Percentiles rank a stretch among this genome's conserved stretches.
Conservation (phyloP, 2,329 filamentous ascomycete species). For the Macroventuria anomochaeta region DNA sequence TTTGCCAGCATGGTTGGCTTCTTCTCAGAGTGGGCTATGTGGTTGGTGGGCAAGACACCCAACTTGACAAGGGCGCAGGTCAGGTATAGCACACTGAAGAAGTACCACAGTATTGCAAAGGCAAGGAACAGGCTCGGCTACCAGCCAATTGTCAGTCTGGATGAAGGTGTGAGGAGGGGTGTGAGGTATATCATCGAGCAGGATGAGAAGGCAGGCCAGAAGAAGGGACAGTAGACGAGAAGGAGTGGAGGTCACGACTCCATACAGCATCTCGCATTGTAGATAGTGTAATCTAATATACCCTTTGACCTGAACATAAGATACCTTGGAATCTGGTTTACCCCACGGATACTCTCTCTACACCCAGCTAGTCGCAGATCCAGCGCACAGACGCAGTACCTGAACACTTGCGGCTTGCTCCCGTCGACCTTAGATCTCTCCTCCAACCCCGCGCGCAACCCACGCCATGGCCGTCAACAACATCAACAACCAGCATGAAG, state of each 20-base stretch:
- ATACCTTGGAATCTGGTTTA: background rate
- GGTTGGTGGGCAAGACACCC: constrained; percentile 53
- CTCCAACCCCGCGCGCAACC: constrained; percentile 16
- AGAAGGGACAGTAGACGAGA: constrained; percentile 43
- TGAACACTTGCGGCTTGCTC: constrained; percentile 4
- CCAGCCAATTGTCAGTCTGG: constrained; percentile 68
- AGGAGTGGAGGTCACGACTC: background rate
- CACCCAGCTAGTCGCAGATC: constrained; percentile 12
- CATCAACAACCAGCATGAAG: constrained; percentile 29
- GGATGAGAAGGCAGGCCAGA: constrained; percentile 39
- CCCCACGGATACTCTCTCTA: constrained; percentile 1
- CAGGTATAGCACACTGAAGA: constrained; percentile 73
- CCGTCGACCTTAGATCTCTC: constrained; percentile 7
- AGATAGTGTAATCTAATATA: constrained; percentile 24
- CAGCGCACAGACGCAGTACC: constrained; percentile 6
- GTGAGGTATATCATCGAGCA: constrained; percentile 51
- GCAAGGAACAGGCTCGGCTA: constrained; percentile 75
- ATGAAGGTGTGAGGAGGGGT: constrained; percentile 64
- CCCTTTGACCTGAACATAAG: constrained; percentile 1
- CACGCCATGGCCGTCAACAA: constrained; percentile 30
- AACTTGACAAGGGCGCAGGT: constrained; percentile 58
- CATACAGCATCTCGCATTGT: constrained; percentile 1
- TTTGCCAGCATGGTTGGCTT: constrained; percentile 52
- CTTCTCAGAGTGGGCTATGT: constrained; percentile 55
- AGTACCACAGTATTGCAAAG: constrained; percentile 80